phyloP scores from a whole-genome alignment of 2,329 filamentous ascomycete genomes.

The Hymenoscyphus albidus region DNA sequence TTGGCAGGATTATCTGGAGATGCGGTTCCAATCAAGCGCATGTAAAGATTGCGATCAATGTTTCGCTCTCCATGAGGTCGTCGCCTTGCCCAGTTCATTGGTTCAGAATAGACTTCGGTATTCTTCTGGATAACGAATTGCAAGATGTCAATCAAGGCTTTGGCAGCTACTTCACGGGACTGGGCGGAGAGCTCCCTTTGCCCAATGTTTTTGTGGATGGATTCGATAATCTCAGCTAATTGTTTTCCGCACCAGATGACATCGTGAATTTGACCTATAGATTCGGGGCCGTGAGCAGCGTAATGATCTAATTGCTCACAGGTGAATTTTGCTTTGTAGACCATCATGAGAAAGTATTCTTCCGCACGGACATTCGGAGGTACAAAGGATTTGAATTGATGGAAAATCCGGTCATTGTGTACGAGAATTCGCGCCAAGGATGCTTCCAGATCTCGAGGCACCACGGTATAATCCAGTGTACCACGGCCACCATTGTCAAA shows the following conservation, averaged over 20 bases:
- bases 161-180: slow-evolving; percentile 25
- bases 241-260: slow-evolving; percentile 29
- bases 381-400: slow-evolving; percentile 26
- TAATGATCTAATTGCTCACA: slow-evolving; percentile 26
- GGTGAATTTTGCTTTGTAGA: slow-evolving; percentile 21
- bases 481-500: slow-evolving; percentile 24
- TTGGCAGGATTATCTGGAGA: slow-evolving; percentile 19
- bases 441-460: slow-evolving; percentile 26
- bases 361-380: slow-evolving; percentile 23
- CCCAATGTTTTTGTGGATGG: slow-evolving; percentile 23
- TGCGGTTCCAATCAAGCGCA: slow-evolving; percentile 27
- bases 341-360: slow-evolving; percentile 29
- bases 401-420: slow-evolving; percentile 27
- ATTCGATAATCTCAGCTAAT: slow-evolving; percentile 27
- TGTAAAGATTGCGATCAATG: slow-evolving; percentile 31
- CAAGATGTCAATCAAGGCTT: slow-evolving; percentile 27
- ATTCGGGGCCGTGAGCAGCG: slow-evolving; percentile 21
- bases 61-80: slow-evolving; percentile 24
- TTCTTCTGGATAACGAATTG: slow-evolving; percentile 28
- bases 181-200: slow-evolving; percentile 19
- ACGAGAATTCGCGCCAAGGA: slow-evolving; percentile 29
- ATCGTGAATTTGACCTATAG: slow-evolving; percentile 20
- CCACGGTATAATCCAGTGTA: slow-evolving; percentile 17
- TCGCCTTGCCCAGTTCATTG: slow-evolving; percentile 20
- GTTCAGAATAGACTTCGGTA: slow-evolving; percentile 24